Evolutionary conservation across 1,284 basidiomycete species (phyloP), one percentile per base, ranked within the genome.

Genomic region (Trichosporon faecale): DNA sequence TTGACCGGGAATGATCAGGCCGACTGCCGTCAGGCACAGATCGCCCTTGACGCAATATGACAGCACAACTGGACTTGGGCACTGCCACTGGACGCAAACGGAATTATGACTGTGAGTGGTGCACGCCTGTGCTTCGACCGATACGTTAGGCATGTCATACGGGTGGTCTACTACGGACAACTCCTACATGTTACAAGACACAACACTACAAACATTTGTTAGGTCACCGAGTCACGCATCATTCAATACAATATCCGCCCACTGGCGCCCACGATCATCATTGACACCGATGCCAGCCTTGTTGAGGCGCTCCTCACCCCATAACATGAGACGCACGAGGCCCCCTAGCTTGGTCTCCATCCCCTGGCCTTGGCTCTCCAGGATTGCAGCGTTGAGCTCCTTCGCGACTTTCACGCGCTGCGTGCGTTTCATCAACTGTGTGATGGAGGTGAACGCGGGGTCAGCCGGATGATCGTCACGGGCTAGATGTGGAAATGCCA

Each of bases 351-450:
- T 98, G 61, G 95, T 93, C 78, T 96, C 93, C 79, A 91, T 91
- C 0, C 94, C 93, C 78, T 98, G 93, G 73, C 93, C 92, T 74
- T 95, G 87, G 77, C 90, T 92, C 76, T 94, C 92, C 75, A 99
- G 86, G 70, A 99, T 96, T 27, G 96, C 95, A 0, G 93, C 91
- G 79, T 99, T 99, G 77, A 99, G 90, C 83, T 97, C 92, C 11
- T 84, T 83, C 3, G 96, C 95, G 11, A 95, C 97, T 84, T 91
- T 91, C 87, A 94, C 88, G 33, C 97, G 88, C 80, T 98, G 95
- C 27, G 89, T 89, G 25, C 91, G 90, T 37, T 91, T 91, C 77
- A 98, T 85, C 64, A 98, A 86, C 21, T 80, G 73, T 21, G 77
- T 79, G 65, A 84, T 80, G 16, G 79, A 79, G 8, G 67, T 71